Evolutionary conservation across 164 flowering plant species (phyloP).

Genomic region (Tinospora cordifolia): DNA sequence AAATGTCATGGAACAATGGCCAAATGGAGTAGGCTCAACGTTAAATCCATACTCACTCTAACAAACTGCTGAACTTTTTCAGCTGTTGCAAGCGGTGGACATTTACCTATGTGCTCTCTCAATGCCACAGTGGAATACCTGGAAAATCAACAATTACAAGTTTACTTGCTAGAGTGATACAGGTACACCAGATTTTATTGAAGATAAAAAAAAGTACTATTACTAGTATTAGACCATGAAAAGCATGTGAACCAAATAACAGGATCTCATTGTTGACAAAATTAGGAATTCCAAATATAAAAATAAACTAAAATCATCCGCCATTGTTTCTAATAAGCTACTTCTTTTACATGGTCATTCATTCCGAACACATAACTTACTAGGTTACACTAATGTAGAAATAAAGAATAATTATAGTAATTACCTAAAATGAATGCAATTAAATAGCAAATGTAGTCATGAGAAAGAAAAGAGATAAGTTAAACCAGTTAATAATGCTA

Average conservation of each 20-base stretch:
- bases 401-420: neutral
- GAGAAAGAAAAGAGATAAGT: too few relatives aligned
- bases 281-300: too few relatives aligned
- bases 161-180: neutral
- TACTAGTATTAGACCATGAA: too few relatives aligned
- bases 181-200: neutral
- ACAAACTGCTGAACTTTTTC: slow-evolving; percentile 97
- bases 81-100: slow-evolving; percentile 90
- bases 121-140: slow-evolving; percentile 74
- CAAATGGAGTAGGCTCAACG: neutral
- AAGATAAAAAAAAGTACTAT: too few relatives aligned
- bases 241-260: too few relatives aligned
- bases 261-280: too few relatives aligned
- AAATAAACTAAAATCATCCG: too few relatives aligned
- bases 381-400: neutral
- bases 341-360: neutral
- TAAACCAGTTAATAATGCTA: too few relatives aligned
- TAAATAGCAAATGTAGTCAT: neutral
- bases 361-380: neutral
- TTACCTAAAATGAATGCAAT: neutral
- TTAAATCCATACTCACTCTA: slow-evolving; percentile 46
- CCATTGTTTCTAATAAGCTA: neutral
- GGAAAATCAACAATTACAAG: slow-evolving; percentile 19
- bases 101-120: slow-evolving; percentile 97
- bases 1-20: neutral